Base-by-base conservation (phyloP, 2,329 filamentous ascomycete species). In the Macroventuria anomochaeta region DNA sequence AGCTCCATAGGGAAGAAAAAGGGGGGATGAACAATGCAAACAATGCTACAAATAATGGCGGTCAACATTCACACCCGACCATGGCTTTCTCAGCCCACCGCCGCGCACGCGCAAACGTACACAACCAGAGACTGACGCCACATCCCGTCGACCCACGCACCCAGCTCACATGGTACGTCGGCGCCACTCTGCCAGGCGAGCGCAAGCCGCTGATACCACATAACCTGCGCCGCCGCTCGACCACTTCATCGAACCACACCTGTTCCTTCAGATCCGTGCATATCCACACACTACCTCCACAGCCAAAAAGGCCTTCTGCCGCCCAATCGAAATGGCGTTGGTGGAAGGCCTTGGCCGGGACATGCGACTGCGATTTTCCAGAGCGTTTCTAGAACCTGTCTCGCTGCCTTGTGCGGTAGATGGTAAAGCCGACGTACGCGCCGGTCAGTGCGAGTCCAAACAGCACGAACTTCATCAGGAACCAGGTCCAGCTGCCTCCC, bases 371-470 rank as follows among this genome's bases (percentile, higher is more conserved):
- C 31, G 36, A 28, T 36, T 10, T 12, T 26, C 18, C 38, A 23
- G 17, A 15, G 38, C 52, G 57, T 58, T 32, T 41, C 66, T 70
- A 81, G 57, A 81, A 82, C 61, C 80, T 70, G 64, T 78, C 69
- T 57, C 74, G 66, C 67, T 76, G 73, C 75, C 83, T 86, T 59
- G 88, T 76, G 71, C 93, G 85, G 78, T 90, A 99, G 38, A 88
- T 83, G 6, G 92, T 97, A 73, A 83, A 97, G 23, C 91, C 93
- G 37, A 92, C 86, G 73, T 97, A 99, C 4, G 74, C 89, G 62
- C 89, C 93, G 8, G 82, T 89, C 37, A 88, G 65, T 13, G 86
- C 84, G 25, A 87, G 73, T 59, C 89, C 79, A 75, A 96, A 89
- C 55, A 96, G 68, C 54, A 97, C 71, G 58, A 91, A 81, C 85